These are phyloP conservation scores for Thelonectria olida DNA, from an alignment of 2,329 filamentous ascomycete species.

Conservation along the genomic window DNA sequence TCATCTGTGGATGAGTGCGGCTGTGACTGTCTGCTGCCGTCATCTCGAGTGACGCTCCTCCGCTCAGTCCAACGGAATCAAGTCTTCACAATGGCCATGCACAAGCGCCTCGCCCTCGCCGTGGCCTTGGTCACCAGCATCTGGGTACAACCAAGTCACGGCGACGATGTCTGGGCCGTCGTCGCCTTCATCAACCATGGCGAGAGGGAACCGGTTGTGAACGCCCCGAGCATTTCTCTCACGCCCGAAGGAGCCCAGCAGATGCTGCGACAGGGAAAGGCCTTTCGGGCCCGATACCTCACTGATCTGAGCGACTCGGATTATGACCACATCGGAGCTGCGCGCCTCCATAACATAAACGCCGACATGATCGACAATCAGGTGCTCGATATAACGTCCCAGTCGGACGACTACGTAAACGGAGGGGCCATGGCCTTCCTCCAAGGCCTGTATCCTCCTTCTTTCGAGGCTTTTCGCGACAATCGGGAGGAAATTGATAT, in stretches of 20 bases:
- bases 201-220: conserved; percentile 58
- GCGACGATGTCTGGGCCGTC: conserved; percentile 58
- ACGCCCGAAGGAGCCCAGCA: conserved; percentile 65
- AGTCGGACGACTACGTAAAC: conserved; percentile 60
- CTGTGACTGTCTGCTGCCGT: neutral
- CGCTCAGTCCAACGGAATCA: neutral
- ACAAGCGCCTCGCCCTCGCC: conserved; percentile 22
- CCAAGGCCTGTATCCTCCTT: conserved; percentile 79
- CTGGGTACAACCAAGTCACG: conserved; percentile 43
- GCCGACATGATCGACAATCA: conserved; percentile 57
- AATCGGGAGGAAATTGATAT: conserved; percentile 42
- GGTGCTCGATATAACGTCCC: conserved; percentile 55
- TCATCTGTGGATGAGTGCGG: too few species aligned
- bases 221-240: conserved; percentile 46
- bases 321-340: conserved; percentile 38
- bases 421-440: conserved; percentile 80
- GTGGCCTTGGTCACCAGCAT: conserved; percentile 33
- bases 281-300: conserved; percentile 62
- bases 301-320: conserved; percentile 34
- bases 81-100: conserved; percentile 31
- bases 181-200: conserved; percentile 61
- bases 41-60: neutral
- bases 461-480: conserved; percentile 68
- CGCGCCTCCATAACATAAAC: conserved; percentile 54
- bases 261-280: conserved; percentile 56